Evolutionary conservation across 2,329 filamentous ascomycete genomes (phyloP), one percentile per base, ranked within the genome.

Genomic region (Alternaria metachromatica): DNA sequence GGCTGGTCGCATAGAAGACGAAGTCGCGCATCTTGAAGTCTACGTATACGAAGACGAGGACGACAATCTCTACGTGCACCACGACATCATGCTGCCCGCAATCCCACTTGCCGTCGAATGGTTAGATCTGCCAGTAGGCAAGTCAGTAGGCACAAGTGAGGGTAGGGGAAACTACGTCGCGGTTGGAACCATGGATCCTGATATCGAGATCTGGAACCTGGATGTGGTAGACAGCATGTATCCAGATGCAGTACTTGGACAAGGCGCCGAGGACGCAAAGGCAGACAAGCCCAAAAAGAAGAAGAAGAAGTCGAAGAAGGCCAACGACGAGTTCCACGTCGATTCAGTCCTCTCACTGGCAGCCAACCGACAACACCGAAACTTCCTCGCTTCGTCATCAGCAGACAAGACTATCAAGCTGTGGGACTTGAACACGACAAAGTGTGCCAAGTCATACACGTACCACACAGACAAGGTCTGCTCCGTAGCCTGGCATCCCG

Each of bases 381-480:
- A 98, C 80, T 87, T 99, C 62, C 88, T 99, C 49, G 96, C 96
- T 12, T 98, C 95, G 1, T 93, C 92, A 2, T 99, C 96, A 1
- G 96, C 96, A 20, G 96, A 99, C 84, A 94, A 94, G 83, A 99
- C 96, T 3, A 90, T 98, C 76, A 99, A 99, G 85, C 87, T 99
- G 20, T 99, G 96, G 96, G 96, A 99, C 79, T 85, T 99, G 66
- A 92, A 94, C 83, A 97, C 93, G 4, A 88, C 92, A 65, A 94
- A 90, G 80, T 97, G 94, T 81, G 96, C 96, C 74, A 96, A 97
- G 83, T 97, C 94, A 48, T 99, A 99, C 85, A 87, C 88, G 15
- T 93, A 97, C 82, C 96, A 99, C 83, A 97, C 93, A 37, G 96
- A 97, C 86, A 99, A 99, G 84, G 94, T 98, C 70, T 99, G 94